Evolutionary conservation across 768 basidiomycete species (phyloP).

Genomic region (Rossbeevera mucosa): DNA sequence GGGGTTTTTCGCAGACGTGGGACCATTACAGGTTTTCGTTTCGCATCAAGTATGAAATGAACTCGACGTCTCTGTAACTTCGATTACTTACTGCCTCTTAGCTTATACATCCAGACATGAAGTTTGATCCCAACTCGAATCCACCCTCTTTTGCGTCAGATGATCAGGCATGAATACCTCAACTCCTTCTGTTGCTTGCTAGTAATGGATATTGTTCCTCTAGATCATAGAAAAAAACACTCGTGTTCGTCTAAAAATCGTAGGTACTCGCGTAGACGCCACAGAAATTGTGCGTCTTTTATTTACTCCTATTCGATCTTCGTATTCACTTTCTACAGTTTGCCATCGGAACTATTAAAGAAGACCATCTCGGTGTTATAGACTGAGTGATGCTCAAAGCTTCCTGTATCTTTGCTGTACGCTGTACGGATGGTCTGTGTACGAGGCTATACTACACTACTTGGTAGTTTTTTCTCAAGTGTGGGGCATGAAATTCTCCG

Average conservation of each 20-base stretch:
- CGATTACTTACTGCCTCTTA: constrained; percentile 28
- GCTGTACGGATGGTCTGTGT: too few relatives aligned
- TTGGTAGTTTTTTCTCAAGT: too few relatives aligned
- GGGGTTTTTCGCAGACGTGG: constrained; percentile 98
- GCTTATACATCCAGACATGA: constrained; percentile 93
- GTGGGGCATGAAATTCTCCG: too few relatives aligned
- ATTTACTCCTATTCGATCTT: neutral
- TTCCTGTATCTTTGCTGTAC: neutral
- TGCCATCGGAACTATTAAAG: constrained; percentile 96
- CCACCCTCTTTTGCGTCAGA: constrained; percentile 95
- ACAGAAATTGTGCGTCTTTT: constrained; percentile 81
- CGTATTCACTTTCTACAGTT: constrained; percentile 50
- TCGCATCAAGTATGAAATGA: constrained; percentile 80
- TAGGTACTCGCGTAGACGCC: constrained; percentile 96
- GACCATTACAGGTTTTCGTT: constrained; percentile 90
- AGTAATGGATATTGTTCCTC: neutral
- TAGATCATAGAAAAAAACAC: constrained; percentile 94
- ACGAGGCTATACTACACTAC: too few relatives aligned
- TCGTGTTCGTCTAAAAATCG: constrained; percentile 88
- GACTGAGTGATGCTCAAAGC: constrained; percentile 41
- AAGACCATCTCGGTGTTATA: constrained; percentile 94
- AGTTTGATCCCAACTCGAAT: constrained; percentile 92
- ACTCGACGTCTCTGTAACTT: constrained; percentile 7
- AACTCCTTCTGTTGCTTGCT: neutral
- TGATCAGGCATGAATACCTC: constrained; percentile 56